These are phyloP conservation scores for Peronospora tabacina DNA, from an alignment of 352 stramenopile species.

Conservation along the genomic window DNA sequence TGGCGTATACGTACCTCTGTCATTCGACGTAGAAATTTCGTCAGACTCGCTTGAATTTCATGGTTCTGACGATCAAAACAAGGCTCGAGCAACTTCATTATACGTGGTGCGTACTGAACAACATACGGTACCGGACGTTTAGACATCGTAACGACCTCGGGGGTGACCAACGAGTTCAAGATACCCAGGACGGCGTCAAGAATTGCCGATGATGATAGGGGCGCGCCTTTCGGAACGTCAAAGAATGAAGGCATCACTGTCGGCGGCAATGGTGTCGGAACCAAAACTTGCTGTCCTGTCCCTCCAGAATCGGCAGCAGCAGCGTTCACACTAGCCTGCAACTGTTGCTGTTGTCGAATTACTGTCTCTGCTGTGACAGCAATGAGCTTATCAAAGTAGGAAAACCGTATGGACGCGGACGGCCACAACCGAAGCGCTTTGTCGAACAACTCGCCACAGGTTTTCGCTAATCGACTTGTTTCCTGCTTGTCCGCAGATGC, in stretches of 20 bases:
- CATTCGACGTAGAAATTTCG: constrained; percentile 63
- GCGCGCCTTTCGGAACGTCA: constrained; percentile 68
- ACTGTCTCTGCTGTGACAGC: constrained; percentile 80
- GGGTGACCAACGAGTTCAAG: constrained; percentile 72
- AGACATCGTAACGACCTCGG: constrained; percentile 68
- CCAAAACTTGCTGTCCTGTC: constrained; percentile 23
- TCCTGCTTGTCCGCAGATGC: constrained; percentile 87
- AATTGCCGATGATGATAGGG: constrained; percentile 79
- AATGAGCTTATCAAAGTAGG: constrained; percentile 89
- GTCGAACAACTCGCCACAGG: constrained; percentile 83
- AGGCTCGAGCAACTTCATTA: constrained; percentile 86
- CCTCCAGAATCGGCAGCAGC: constrained; percentile 14
- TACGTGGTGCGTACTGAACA: constrained; percentile 79
- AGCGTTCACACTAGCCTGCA: constrained; percentile 31
- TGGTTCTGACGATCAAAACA: constrained; percentile 82
- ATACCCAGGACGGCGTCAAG: constrained; percentile 83
- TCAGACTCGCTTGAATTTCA: constrained; percentile 69
- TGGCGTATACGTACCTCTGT: constrained; percentile 42
- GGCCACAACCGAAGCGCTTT: constrained; percentile 81
- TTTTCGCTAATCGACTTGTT: constrained; percentile 82
- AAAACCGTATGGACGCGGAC: constrained; percentile 80
- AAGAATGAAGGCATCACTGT: constrained; percentile 78
- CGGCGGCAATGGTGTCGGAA: constrained; percentile 20
- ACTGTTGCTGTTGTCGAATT: constrained; percentile 68
- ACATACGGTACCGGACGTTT: constrained; percentile 74